Conservation (phyloP, 2,329 filamentous ascomycete genomes). For the Tolypocladium nubicola region DNA sequence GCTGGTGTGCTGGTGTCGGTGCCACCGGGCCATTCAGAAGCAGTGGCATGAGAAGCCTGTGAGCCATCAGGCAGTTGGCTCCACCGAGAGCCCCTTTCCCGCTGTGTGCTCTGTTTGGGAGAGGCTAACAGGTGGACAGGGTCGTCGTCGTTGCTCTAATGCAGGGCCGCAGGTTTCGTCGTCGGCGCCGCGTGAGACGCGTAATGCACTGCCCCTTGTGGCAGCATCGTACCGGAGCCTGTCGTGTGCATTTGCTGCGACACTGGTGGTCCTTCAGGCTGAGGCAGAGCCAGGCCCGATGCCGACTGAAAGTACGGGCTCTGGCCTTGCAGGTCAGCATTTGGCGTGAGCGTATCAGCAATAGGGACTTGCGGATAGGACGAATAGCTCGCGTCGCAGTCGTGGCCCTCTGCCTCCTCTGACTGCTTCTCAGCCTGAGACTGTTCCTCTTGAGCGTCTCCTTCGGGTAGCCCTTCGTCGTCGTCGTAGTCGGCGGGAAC, state of each 20-base stretch:
- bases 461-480: conserved; percentile 7
- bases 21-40: background rate
- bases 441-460: conserved; percentile 6
- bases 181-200: conserved; percentile 3
- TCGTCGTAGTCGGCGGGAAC: conserved; percentile 9
- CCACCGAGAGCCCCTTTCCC: background rate
- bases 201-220: conserved; percentile 10
- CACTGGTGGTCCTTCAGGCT: conserved; percentile 9
- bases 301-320: conserved; percentile 17
- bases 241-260: conserved; percentile 6
- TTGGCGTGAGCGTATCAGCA: conserved; percentile 14
- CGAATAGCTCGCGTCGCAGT: conserved; percentile 8
- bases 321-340: conserved; percentile 9
- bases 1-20: background rate
- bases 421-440: conserved; percentile 6
- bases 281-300: conserved; percentile 14
- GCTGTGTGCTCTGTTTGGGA: background rate
- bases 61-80: background rate
- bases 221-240: conserved; percentile 6
- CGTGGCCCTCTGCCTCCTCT: conserved; percentile 5
- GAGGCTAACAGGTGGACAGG: background rate
- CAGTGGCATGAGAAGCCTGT: background rate
- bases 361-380: conserved; percentile 17
- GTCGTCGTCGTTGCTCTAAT: background rate
- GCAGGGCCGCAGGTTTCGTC: conserved; percentile 1